phyloP scores from a whole-genome alignment of 805 yeast species.

The Tetrapisispora namnaoensis region DNA sequence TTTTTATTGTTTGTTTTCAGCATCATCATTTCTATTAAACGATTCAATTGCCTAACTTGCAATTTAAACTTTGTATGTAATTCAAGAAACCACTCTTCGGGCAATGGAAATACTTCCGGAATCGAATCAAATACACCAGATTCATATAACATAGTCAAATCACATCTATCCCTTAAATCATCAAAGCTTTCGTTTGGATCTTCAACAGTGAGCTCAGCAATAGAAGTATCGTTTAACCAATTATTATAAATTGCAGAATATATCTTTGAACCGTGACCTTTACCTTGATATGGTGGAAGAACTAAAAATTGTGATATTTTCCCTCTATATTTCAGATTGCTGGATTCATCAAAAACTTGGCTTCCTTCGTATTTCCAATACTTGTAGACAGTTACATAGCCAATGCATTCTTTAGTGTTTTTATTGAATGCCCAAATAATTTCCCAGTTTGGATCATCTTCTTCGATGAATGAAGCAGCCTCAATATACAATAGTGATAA shows the following conservation, averaged over 20 bases:
- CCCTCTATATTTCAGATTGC: conserved; percentile 37
- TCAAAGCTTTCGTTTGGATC: conserved; percentile 93
- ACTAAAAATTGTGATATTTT: conserved; percentile 83
- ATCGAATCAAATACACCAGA: conserved; percentile 24
- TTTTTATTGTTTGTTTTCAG: conserved; percentile 34
- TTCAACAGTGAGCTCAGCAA: conserved; percentile 76
- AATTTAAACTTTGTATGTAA: conserved; percentile 42
- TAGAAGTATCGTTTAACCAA: conserved; percentile 45
- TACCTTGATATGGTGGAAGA: conserved; percentile 74
- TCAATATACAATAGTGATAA: conserved; percentile 80
- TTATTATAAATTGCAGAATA: conserved; percentile 45
- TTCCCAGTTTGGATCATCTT: conserved; percentile 71
- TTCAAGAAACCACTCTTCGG: conserved; percentile 32
- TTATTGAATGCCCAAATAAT: conserved; percentile 43
- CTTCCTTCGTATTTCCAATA: conserved; percentile 67
- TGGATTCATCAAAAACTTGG: conserved; percentile 37
- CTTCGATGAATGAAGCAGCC: conserved; percentile 85
- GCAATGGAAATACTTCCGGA: conserved; percentile 11
- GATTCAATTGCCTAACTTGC: conserved; percentile 66
- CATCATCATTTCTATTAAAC: conserved; percentile 69
- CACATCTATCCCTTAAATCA: conserved; percentile 77
- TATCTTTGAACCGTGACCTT: conserved; percentile 58
- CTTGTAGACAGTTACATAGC: conserved; percentile 75
- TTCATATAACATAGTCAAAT: conserved; percentile 42
- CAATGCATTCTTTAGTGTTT: conserved; percentile 42